Conservation (phyloP, 495 filamentous ascomycete genomes). For the Podospora fimiseda region DNA sequence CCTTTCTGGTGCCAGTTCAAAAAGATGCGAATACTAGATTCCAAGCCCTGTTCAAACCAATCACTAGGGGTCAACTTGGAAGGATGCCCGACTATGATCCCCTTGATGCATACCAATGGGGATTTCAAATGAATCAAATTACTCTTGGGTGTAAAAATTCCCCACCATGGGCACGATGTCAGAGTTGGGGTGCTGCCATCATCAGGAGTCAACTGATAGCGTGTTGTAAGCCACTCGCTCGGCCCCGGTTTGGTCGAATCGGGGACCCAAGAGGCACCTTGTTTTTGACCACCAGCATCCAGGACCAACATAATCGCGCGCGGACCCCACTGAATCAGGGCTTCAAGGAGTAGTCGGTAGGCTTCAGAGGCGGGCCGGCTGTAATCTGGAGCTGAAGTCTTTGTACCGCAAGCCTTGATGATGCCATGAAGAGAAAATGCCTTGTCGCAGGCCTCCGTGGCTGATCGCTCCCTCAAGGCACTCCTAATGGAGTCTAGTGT, state of each 20-base stretch:
- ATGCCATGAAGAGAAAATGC: slow-evolving; percentile 6
- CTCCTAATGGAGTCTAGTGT: slow-evolving; percentile 2
- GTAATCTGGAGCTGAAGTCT: slow-evolving; percentile 6
- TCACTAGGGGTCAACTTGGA: no score
- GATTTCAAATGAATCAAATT: not conserved
- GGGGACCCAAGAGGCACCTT: slow-evolving; percentile 7
- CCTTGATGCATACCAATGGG: no score
- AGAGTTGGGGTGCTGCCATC: not conserved
- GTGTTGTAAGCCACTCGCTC: not conserved
- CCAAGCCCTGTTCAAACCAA: no score
- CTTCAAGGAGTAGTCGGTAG: not conserved
- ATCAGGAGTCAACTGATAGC: slow-evolving; percentile 4
- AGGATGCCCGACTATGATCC: no score
- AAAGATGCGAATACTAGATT: not conserved
- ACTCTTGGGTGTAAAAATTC: not conserved
- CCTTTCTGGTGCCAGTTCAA: not conserved
- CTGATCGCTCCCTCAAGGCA: slow-evolving; percentile 5
- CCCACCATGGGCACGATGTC: not conserved
- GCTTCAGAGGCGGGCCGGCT: not conserved
- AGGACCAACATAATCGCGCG: slow-evolving; percentile 3
- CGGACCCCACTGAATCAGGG: not conserved
- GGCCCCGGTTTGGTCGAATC: slow-evolving; percentile 4
- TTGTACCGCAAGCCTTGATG: slow-evolving; percentile 1
- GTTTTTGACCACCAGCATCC: not conserved
- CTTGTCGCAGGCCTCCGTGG: slow-evolving; percentile 3